phyloP scores from a whole-genome alignment of 371 early-diverging fungal species.

The Cokeromyces recurvatus region DNA sequence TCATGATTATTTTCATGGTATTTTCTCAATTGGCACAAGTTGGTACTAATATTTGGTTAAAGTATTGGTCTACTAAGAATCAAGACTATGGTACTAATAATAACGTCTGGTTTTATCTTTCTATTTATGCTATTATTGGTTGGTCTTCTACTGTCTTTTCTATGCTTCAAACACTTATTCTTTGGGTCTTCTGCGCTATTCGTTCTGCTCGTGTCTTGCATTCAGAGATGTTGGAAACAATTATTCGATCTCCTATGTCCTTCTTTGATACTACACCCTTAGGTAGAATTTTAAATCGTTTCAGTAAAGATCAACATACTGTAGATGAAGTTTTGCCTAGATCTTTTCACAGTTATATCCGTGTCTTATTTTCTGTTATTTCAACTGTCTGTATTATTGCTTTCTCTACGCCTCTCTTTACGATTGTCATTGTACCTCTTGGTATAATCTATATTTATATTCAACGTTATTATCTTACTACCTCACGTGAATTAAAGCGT shows the following conservation, averaged over 20 bases:
- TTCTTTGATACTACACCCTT: conserved; percentile 88
- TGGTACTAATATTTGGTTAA: conserved; percentile 66
- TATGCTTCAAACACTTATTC: conserved; percentile 67
- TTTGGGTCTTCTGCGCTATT: conserved; percentile 83
- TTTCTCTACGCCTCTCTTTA: conserved; percentile 58
- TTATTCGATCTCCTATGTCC: conserved; percentile 75
- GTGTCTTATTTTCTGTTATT: conserved; percentile 46
- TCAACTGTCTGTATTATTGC: conserved; percentile 58
- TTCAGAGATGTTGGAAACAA: conserved; percentile 48
- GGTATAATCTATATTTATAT: conserved; percentile 56
- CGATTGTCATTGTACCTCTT: conserved; percentile 52
- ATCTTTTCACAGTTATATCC: conserved; percentile 58
- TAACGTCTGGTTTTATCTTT: conserved; percentile 58
- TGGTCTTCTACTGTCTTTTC: conserved; percentile 60
- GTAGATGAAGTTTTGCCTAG: conserved; percentile 77
- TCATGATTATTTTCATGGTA: conserved; percentile 53
- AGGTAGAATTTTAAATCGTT: conserved; percentile 81
- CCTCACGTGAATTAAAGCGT: conserved; percentile 77
- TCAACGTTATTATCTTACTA: conserved; percentile 66
- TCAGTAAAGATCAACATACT: conserved; percentile 84
- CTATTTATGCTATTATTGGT: conserved; percentile 80
- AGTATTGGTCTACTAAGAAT: conserved; percentile 63
- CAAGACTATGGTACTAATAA: conserved; percentile 26
- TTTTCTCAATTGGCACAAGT: conserved; percentile 55
- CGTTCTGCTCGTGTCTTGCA: conserved; percentile 65